These are phyloP conservation scores for Schoenoplectus tabernaemontani DNA, from an alignment of 202 grass and related monocot species.

Conservation along the genomic window DNA sequence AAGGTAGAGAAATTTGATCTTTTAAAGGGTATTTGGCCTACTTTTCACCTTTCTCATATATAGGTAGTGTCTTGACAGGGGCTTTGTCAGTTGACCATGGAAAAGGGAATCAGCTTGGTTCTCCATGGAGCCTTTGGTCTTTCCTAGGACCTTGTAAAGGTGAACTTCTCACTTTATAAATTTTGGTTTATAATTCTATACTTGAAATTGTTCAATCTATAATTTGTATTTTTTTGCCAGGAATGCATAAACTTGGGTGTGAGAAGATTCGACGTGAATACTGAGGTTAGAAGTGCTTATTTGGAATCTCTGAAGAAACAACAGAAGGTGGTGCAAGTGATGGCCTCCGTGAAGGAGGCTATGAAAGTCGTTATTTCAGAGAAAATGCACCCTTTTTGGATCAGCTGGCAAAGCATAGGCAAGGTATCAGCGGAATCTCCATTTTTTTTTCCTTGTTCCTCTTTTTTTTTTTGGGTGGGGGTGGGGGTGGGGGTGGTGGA, in stretches of 20 bases:
- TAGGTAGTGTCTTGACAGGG: slow-evolving; percentile 38
- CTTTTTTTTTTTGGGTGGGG: too few relatives aligned
- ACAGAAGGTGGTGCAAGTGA: slow-evolving; percentile 70
- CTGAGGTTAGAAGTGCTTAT: slow-evolving; percentile 81
- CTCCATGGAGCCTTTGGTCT: slow-evolving; percentile 95
- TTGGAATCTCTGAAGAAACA: slow-evolving; percentile 64
- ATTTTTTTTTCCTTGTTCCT: not conserved
- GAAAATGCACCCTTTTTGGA: slow-evolving; percentile 79
- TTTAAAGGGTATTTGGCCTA: not conserved
- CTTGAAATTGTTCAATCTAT: not conserved
- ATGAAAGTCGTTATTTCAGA: slow-evolving; percentile 76
- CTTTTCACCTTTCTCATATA: slow-evolving; percentile 6
- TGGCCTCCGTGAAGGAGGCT: slow-evolving; percentile 64
- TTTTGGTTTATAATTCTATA: not conserved
- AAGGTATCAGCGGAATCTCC: not conserved
- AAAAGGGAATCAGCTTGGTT: slow-evolving; percentile 80
- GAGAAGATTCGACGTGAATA: slow-evolving; percentile 96
- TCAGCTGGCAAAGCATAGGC: slow-evolving; percentile 74
- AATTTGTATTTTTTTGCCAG: slow-evolving; percentile 27
- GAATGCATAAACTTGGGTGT: slow-evolving; percentile 84
- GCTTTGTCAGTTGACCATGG: slow-evolving; percentile 48
- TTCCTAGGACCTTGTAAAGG: slow-evolving; percentile 55
- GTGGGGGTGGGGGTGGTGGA: not conserved
- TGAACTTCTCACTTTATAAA: slow-evolving; percentile 12
- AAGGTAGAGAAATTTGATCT: slow-evolving; percentile 38